Percentiles rank a stretch among this genome's conserved stretches.
phyloP scores from a whole-genome alignment of 345 rosid species.

The Streptanthus diversifolius region DNA sequence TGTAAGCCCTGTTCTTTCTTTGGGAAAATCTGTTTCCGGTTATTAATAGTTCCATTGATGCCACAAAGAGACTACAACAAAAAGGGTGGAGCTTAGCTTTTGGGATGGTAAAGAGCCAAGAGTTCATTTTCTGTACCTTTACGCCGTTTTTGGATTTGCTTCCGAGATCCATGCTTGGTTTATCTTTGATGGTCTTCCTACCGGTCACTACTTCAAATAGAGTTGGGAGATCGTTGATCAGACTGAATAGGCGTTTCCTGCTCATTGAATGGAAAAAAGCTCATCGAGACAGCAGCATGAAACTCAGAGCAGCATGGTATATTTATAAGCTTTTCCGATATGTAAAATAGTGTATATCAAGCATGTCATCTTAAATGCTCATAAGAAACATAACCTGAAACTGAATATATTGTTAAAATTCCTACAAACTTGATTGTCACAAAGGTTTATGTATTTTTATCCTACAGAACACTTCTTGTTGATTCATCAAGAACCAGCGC shows the following conservation, averaged over 20 bases:
- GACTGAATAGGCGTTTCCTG: slow-evolving; percentile 74
- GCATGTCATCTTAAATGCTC: not conserved
- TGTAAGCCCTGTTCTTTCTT: not conserved
- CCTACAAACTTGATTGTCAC: not conserved
- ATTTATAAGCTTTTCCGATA: not conserved
- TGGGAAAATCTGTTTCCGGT: not conserved
- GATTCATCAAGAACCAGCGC: too few relatives aligned
- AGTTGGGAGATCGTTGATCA: slow-evolving; percentile 70
- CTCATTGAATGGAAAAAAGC: not conserved
- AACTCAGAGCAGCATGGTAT: not conserved
- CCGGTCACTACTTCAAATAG: slow-evolving; percentile 67
- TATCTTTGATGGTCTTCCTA: slow-evolving; percentile 54
- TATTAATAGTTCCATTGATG: not conserved
- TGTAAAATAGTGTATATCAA: not conserved
- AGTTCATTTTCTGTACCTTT: slow-evolving; percentile 46
- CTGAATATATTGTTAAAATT: not conserved
- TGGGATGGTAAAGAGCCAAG: not conserved
- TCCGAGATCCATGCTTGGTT: slow-evolving; percentile 52
- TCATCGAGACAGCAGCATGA: not conserved
- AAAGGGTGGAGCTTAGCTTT: not conserved
- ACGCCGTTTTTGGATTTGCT: slow-evolving; percentile 73
- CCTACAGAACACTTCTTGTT: not conserved
- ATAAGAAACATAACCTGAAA: not conserved
- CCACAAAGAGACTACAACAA: not conserved
- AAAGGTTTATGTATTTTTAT: not conserved